Evolutionary conservation across 495 filamentous ascomycete species (phyloP).

Genomic region (Penicillium diatomitis): DNA sequence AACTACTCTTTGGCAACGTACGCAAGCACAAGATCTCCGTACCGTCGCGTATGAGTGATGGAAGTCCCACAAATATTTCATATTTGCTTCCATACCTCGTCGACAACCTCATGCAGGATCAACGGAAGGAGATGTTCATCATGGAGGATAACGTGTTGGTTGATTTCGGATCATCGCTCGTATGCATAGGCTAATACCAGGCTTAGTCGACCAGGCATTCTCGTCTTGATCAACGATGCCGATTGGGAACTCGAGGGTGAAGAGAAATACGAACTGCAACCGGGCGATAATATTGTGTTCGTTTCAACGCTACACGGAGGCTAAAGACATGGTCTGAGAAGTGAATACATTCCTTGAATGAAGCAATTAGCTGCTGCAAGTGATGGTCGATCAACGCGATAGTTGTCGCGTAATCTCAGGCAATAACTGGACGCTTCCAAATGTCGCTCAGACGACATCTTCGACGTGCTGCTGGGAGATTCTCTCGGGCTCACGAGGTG

Average conservation of each 20-base stretch:
- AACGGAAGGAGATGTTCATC: slow-evolving; percentile 82
- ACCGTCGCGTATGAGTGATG: slow-evolving; percentile 50
- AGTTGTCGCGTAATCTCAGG: not conserved
- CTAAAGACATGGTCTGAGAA: slow-evolving; percentile 23
- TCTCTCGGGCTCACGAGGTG: slow-evolving; percentile 38
- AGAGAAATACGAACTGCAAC: slow-evolving; percentile 73
- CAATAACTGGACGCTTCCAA: not conserved
- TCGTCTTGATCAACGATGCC: slow-evolving; percentile 93
- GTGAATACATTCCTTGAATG: not conserved
- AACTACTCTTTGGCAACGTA: slow-evolving; percentile 83
- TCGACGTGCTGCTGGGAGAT: slow-evolving; percentile 42
- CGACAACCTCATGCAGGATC: slow-evolving; percentile 73
- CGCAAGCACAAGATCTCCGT: slow-evolving; percentile 60
- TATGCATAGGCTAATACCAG: slow-evolving; percentile 1
- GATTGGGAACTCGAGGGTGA: slow-evolving; percentile 99
- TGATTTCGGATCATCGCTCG: not conserved
- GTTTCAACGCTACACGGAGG: slow-evolving; percentile 97
- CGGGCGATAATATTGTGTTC: slow-evolving; percentile 82
- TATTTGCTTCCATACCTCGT: slow-evolving; percentile 76
- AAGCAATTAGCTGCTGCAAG: not conserved
- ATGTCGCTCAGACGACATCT: slow-evolving; percentile 32
- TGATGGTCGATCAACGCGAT: not conserved
- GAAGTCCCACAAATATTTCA: slow-evolving; percentile 55
- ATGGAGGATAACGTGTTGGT: slow-evolving; percentile 80
- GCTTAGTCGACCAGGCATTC: slow-evolving; percentile 81